phyloP scores from a whole-genome alignment of 73 alveolate species.

The Tetrahymena malaccensis region DNA sequence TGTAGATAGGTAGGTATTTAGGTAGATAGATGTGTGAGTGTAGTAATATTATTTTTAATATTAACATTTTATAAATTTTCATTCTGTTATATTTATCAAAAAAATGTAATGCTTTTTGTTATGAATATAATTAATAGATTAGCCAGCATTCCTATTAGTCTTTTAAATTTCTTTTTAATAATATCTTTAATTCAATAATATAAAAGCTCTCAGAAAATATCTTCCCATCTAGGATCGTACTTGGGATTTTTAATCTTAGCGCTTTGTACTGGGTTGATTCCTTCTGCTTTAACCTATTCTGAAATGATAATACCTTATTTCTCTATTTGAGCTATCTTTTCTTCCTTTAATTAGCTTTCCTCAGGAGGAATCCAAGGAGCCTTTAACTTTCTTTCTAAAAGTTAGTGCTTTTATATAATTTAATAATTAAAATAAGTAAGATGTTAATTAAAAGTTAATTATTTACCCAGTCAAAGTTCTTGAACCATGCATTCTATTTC shows the following conservation, averaged over 20 bases:
- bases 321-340: background rate
- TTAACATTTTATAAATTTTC: too few species aligned
- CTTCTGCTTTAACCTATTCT: background rate
- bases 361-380: background rate
- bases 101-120: background rate
- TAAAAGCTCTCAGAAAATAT: background rate
- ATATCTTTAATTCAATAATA: background rate
- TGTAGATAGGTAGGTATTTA: too few species aligned
- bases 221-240: background rate
- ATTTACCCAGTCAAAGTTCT: conserved; percentile 36
- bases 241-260: background rate
- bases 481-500: conserved; percentile 24
- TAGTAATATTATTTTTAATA: too few species aligned
- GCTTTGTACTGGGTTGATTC: background rate
- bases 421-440: background rate
- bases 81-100: background rate
- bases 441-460: background rate
- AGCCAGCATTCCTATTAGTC: background rate
- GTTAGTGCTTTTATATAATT: background rate
- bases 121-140: background rate
- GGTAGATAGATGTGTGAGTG: background rate
- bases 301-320: background rate
- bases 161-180: too few species aligned
- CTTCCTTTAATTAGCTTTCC: background rate
- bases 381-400: background rate